phyloP scores from a whole-genome alignment of 225 moss, liverwort and hornwort genomes.

The Sphagnum contortum region DNA sequence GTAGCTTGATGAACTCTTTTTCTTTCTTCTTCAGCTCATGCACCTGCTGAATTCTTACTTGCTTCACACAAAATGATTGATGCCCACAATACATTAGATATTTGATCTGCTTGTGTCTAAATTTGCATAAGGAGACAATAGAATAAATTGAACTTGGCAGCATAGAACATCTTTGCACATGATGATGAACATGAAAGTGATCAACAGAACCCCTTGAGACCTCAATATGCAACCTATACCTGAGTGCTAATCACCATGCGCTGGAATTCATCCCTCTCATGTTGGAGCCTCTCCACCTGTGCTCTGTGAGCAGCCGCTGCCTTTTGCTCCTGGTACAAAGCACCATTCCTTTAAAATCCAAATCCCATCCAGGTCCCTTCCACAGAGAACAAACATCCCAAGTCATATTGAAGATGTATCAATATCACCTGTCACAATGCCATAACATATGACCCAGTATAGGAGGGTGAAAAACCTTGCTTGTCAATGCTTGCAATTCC shows the following conservation, averaged over 20 bases:
- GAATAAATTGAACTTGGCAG: not conserved
- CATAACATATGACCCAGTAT: no score
- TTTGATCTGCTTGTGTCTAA: not conserved
- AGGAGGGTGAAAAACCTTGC: constrained; percentile 39
- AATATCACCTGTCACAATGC: no score
- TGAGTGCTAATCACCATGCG: constrained; percentile 73
- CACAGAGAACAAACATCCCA: no score
- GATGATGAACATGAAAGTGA: not conserved
- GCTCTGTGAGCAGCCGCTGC: constrained; percentile 53
- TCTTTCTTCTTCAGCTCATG: constrained; percentile 98
- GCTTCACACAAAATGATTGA: constrained; percentile 31
- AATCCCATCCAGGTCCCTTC: no score
- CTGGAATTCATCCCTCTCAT: constrained; percentile 85
- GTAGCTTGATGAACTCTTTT: constrained; percentile 83
- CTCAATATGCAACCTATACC: constrained; percentile 18
- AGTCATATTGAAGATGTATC: no score
- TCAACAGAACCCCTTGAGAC: not conserved
- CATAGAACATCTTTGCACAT: not conserved
- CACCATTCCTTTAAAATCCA: no score
- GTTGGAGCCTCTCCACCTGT: constrained; percentile 79
- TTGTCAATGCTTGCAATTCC: constrained; percentile 70
- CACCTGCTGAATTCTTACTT: constrained; percentile 77
- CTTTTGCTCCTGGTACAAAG: constrained; percentile 59
- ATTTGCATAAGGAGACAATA: not conserved
- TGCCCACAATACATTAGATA: constrained; percentile 6